These are phyloP conservation scores for Cydonia oblonga DNA, from an alignment of 331 rosid species.

Conservation along the genomic window DNA sequence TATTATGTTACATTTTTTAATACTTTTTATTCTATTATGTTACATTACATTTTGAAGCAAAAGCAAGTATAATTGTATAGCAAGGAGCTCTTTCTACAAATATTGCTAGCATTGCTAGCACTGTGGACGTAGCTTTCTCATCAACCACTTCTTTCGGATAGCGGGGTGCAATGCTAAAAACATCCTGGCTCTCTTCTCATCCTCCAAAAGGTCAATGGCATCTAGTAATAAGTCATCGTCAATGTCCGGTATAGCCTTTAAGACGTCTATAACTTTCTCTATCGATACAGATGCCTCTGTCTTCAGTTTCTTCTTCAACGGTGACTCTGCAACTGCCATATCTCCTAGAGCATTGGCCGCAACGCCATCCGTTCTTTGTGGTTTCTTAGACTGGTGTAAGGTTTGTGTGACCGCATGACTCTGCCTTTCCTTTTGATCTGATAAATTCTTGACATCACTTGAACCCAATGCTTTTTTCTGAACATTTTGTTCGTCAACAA, in stretches of 20 bases:
- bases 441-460: slow-evolving; percentile 12
- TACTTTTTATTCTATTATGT: too few species aligned
- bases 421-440: slow-evolving; percentile 21
- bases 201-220: slow-evolving; percentile 12
- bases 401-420: slow-evolving; percentile 9
- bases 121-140: slow-evolving; percentile 6
- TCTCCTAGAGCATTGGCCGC: slow-evolving; percentile 19
- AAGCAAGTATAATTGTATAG: neutral
- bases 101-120: neutral
- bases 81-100: neutral
- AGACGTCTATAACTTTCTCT: slow-evolving; percentile 22
- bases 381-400: slow-evolving; percentile 17
- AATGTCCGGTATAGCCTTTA: slow-evolving; percentile 42
- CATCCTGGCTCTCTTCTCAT: slow-evolving; percentile 1
- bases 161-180: slow-evolving; percentile 8
- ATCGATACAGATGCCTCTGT: slow-evolving; percentile 31
- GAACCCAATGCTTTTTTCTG: slow-evolving; percentile 9
- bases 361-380: slow-evolving; percentile 11
- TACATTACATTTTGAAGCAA: too few species aligned
- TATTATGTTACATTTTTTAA: too few species aligned
- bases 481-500: neutral
- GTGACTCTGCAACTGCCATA: slow-evolving; percentile 27
- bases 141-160: slow-evolving; percentile 6
- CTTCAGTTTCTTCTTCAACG: slow-evolving; percentile 30
- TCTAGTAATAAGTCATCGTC: slow-evolving; percentile 24